A percentile compares a stretch with the other conserved stretches of the same genome.
Evolutionary conservation across 176 grass and related monocot genomes (phyloP).

Genomic region (Saccharum officinarum): DNA sequence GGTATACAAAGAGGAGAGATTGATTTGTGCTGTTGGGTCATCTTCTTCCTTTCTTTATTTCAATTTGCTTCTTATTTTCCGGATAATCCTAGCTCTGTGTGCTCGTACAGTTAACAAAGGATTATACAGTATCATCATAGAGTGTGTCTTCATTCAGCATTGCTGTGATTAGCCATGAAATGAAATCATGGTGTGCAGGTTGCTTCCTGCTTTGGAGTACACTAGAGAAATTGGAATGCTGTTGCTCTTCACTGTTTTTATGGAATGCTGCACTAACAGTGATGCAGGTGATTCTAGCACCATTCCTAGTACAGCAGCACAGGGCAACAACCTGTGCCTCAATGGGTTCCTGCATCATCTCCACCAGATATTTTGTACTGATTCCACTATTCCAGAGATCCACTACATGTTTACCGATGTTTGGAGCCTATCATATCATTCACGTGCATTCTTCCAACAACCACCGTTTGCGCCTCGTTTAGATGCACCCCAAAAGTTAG

Average conservation of each 20-base stretch:
- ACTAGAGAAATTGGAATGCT: not conserved
- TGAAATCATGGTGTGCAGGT: not conserved
- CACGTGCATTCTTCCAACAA: not conserved
- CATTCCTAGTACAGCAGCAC: not conserved
- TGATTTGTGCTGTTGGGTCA: not conserved
- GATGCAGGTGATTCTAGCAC: not conserved
- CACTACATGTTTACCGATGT: not conserved
- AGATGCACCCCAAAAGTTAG: too few species aligned
- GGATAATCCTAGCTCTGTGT: conserved; percentile 9
- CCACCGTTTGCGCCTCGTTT: too few species aligned
- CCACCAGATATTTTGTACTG: not conserved
- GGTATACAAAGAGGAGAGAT: not conserved
- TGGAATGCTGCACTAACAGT: conserved; percentile 3
- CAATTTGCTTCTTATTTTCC: not conserved
- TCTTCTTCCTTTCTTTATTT: not conserved
- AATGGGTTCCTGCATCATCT: not conserved
- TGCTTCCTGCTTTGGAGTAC: not conserved
- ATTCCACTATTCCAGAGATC: not conserved
- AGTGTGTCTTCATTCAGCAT: not conserved
- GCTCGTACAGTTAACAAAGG: conserved; percentile 34
- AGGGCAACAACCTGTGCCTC: not conserved
- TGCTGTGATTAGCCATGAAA: not conserved
- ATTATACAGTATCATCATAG: not conserved
- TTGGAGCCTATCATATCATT: not conserved
- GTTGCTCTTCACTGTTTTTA: not conserved